A percentile compares a stretch with the other conserved stretches of the same genome.
Conservation (phyloP, 768 basidiomycete genomes). For the Podaxis mareebaensis region DNA sequence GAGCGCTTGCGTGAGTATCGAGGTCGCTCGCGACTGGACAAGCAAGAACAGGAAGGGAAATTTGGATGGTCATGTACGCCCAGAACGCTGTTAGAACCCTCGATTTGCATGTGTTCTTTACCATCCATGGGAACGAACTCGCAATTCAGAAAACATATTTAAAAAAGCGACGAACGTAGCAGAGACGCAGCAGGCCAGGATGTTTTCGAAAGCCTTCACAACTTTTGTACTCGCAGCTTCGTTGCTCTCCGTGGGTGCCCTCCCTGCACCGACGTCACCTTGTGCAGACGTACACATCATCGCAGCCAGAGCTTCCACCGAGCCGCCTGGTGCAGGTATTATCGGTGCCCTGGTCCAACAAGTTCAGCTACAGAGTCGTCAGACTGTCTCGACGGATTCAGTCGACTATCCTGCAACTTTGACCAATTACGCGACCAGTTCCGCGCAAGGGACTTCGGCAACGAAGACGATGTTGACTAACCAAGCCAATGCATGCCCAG, state of each 20-base stretch:
- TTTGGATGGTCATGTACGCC: neutral
- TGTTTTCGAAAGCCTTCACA: conserved; percentile 14
- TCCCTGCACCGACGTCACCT: conserved; percentile 25
- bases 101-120: neutral
- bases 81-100: neutral
- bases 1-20: neutral
- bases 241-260: conserved; percentile 11
- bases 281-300: conserved; percentile 31
- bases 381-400: conserved; percentile 28
- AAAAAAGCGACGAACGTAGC: neutral
- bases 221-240: conserved; percentile 11
- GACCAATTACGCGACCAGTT: conserved; percentile 27
- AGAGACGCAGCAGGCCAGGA: neutral
- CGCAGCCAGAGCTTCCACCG: conserved; percentile 28
- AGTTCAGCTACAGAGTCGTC: conserved; percentile 26
- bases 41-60: neutral
- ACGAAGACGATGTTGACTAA: conserved; percentile 26
- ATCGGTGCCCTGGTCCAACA: conserved; percentile 28
- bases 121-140: neutral
- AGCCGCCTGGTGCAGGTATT: conserved; percentile 27
- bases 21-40: conserved; percentile 7
- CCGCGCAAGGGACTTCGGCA: conserved; percentile 28
- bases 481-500: conserved; percentile 27
- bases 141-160: neutral
- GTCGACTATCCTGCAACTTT: conserved; percentile 31